phyloP scores from a whole-genome alignment of 73 alveolate genomes.

The Blepharisma stoltei region DNA sequence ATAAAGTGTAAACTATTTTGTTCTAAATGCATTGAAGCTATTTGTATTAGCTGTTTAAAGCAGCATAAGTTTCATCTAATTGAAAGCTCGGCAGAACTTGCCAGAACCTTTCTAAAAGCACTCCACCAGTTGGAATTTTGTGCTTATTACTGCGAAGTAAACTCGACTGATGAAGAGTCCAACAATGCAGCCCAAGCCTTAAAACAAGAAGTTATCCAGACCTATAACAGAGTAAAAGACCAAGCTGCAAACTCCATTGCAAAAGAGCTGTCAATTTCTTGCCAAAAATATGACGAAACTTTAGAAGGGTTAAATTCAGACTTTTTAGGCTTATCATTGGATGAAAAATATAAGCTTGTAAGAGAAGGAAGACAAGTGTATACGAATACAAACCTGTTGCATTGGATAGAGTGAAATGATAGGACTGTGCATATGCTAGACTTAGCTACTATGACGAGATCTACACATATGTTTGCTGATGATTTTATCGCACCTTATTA shows the following conservation, averaged over 20 bases:
- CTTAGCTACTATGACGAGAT: not conserved
- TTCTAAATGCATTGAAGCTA: no score
- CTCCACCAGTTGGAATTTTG: no score
- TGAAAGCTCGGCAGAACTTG: no score
- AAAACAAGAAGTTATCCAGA: not conserved
- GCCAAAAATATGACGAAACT: not conserved
- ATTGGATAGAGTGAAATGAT: constrained; percentile 22
- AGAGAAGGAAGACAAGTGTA: not conserved
- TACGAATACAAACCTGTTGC: not conserved
- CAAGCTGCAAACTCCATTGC: not conserved
- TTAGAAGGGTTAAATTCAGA: not conserved
- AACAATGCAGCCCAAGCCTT: not conserved
- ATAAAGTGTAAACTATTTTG: no score
- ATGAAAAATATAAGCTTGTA: not conserved
- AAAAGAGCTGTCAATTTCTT: not conserved
- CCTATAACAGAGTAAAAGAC: not conserved
- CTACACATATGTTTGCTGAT: not conserved
- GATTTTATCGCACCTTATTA: not conserved
- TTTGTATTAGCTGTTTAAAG: no score
- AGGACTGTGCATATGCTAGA: not conserved
- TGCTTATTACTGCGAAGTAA: no score
- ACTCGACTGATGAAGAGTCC: not conserved
- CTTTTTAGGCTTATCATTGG: not conserved
- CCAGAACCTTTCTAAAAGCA: no score
- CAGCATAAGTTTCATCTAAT: no score